phyloP scores from a whole-genome alignment of 2,329 filamentous ascomycete genomes.

The Penicillium sp. region DNA sequence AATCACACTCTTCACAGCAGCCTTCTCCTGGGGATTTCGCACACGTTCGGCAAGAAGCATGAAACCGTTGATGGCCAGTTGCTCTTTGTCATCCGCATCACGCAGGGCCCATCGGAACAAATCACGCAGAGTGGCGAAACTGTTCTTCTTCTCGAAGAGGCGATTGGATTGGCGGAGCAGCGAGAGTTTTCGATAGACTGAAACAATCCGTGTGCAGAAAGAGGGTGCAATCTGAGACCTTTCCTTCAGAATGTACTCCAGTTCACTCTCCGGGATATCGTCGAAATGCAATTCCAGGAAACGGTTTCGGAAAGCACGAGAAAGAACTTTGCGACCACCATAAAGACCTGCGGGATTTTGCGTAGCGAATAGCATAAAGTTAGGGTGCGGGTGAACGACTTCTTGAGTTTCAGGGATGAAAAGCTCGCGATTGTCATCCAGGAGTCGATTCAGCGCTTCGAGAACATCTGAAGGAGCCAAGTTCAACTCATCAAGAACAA shows the following conservation, averaged over 20 bases:
- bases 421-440: slow-evolving; percentile 95
- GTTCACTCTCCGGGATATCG: slow-evolving; percentile 92
- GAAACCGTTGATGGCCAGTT: slow-evolving; percentile 88
- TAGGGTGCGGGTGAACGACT: slow-evolving; percentile 83
- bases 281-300: slow-evolving; percentile 98
- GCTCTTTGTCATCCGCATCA: slow-evolving; percentile 78
- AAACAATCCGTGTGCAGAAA: slow-evolving; percentile 86
- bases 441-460: slow-evolving; percentile 88
- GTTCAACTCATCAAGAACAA: slow-evolving; percentile 96
- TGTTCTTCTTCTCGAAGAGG: slow-evolving; percentile 94
- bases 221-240: slow-evolving; percentile 87
- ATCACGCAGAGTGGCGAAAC: slow-evolving; percentile 93
- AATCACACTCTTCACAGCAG: slow-evolving; percentile 81
- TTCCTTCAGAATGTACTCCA: slow-evolving; percentile 87
- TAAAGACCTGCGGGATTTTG: slow-evolving; percentile 97
- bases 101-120: slow-evolving; percentile 93
- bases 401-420: slow-evolving; percentile 97
- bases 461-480: slow-evolving; percentile 94
- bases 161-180: slow-evolving; percentile 84
- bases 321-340: slow-evolving; percentile 88
- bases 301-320: slow-evolving; percentile 91
- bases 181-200: slow-evolving; percentile 91
- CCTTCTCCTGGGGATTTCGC: slow-evolving; percentile 81
- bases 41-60: slow-evolving; percentile 96
- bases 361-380: slow-evolving; percentile 97